Base-by-base conservation (phyloP, 2,329 filamentous ascomycete genomes). In the Rhynchosporium graminicola region DNA sequence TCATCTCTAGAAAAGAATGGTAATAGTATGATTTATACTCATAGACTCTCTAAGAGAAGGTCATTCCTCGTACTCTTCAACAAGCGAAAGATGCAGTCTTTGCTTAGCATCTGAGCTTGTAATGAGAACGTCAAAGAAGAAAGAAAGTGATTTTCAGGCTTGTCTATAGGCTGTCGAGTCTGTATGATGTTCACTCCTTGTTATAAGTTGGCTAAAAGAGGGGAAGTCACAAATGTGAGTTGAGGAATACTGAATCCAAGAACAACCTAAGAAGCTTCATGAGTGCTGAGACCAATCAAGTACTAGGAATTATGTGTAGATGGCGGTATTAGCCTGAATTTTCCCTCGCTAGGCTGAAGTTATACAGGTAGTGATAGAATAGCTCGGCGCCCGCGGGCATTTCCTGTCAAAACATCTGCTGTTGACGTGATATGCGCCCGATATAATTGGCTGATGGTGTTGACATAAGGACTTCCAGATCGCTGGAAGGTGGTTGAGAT, bases 1-100 rank as follows among this genome's bases (percentile, higher is more conserved):
- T 59, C 59, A 62, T 63, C 45, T 60, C 55, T 12, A 40, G 42
- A 38, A 38, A 36, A 29, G 47, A 55, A 29, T 26, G 48, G 26
- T 40, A 52, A 54, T 38, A 42, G 33, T 20, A 54, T 28, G 28
- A 12, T 42, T 60, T 59, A 54, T 54, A 54, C 20, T 54, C n/a
- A 12, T 31, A 40, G 26, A n/a, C 20, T 26, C 33, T 4, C 40
- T 15, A 46, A 54, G 28, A 26, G 33, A 28, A 47, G 9, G 9
- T 2, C 20, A 54, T 43, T 20, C 38, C 46, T 36, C 58, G 36
- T 43, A 9, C 29, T 7, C 15, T 59, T 29, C 38, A 43, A 8
- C 10, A 13, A 36, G 40, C 5, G 40, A 31, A 7, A 42, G 57
- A 45, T 59, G 46, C 46, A 50, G 36, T 3, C 15, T 50, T 33